Evolutionary conservation across 148 eudicot genomes (phyloP), one percentile per base, ranked within the genome.

Genomic region (Amaranthus palmeri): DNA sequence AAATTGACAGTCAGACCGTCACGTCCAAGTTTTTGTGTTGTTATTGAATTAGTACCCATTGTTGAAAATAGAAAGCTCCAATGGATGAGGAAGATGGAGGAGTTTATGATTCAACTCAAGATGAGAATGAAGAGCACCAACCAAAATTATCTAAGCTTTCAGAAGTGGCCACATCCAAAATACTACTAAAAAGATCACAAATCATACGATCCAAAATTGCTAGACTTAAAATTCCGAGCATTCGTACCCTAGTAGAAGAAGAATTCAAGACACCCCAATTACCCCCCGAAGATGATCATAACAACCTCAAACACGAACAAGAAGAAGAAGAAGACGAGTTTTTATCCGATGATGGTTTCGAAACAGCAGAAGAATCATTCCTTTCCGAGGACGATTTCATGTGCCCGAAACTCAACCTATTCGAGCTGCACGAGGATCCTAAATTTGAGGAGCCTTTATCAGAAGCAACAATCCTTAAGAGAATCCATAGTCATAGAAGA

Each of bases 401-500:
- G 25, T 76, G 78, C 25, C 85, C 91, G 5, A 92, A 92, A 69
- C 72, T 67, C 15, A 86, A 90, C 77, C 62, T 90, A 57, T 92
- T 84, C 54, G 89, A 83, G 6, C 68, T 74, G 12, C 81, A 72
- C 18, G 60, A 81, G 8, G 77, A 86, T 6, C 81, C 73, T 4
- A 86, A 82, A 9, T 71, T 75, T 14, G 85, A 79, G 57, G 87
- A 86, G 56, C 79, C 86, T 0, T 70, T 87, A 59, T 86, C 91
- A 0, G 63, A 84, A 70, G 96, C 90, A 52, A 74, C 86, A 64
- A 90, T 88, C 15, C 67, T 83, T 5, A 68, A 79, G 55, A 85
- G 97, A 73, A 84, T 90, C 74, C 80, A 84, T 40, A 82, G 91
- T 3, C 97, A 90, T 59, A 90, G 78, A 77, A 82, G 86, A 60